Conservation (phyloP, 495 filamentous ascomycete species). For the Chaetomium fimeti region DNA sequence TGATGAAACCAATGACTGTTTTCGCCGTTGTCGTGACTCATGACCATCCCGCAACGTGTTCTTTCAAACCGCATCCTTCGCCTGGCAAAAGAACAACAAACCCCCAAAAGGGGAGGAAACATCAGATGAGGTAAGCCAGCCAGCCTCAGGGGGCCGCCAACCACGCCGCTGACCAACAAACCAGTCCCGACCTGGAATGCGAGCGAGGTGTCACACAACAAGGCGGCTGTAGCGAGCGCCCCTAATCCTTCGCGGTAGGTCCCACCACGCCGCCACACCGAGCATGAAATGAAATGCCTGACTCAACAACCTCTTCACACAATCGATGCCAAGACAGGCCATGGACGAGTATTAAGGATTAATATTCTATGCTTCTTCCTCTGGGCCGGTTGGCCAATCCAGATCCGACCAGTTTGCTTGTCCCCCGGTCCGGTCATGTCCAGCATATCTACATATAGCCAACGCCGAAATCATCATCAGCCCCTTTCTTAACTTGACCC, state of each 20-base stretch:
- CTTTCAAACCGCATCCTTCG: conserved; percentile 10
- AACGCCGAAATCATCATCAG: conserved; percentile 1
- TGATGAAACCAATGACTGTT: neutral
- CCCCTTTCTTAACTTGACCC: neutral
- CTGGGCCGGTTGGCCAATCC: neutral
- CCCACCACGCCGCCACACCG: neutral
- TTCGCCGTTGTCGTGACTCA: conserved; percentile 4
- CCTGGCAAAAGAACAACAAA: neutral
- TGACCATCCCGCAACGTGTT: conserved; percentile 12
- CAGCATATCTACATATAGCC: neutral
- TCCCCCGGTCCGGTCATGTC: neutral
- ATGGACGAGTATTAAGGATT: conserved; percentile 14
- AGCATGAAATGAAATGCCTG: neutral
- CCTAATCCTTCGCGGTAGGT: neutral
- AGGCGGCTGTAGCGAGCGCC: neutral
- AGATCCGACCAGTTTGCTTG: neutral
- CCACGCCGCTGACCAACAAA: neutral
- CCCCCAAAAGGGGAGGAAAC: neutral
- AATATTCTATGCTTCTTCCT: conserved; percentile 2
- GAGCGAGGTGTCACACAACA: neutral
- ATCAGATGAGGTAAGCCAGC: neutral
- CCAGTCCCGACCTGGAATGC: conserved; percentile 3
- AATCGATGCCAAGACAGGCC: neutral
- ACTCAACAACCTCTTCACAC: neutral
- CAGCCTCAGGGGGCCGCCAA: neutral